Evolutionary conservation across 805 yeast genomes (phyloP).

Genomic region (Candida wancherniae): DNA sequence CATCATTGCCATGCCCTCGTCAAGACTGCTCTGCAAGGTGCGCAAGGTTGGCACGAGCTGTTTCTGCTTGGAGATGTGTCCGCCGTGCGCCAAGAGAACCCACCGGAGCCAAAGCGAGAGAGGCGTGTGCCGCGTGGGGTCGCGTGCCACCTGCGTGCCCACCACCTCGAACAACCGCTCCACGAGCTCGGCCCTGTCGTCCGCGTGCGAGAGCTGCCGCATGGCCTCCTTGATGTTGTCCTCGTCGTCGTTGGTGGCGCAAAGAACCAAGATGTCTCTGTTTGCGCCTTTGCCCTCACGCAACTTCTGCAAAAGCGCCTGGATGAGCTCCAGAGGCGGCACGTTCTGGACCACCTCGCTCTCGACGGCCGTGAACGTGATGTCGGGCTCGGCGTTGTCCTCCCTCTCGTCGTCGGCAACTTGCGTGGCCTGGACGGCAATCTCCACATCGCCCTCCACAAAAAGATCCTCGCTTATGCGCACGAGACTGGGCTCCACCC

Average conservation of each 20-base stretch:
- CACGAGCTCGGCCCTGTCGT: constrained; percentile 20
- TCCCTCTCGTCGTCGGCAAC: constrained; percentile 14
- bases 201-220: constrained; percentile 29
- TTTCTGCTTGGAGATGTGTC: constrained; percentile 49
- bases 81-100: constrained; percentile 67
- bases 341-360: constrained; percentile 22
- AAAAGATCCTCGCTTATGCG: constrained; percentile 12
- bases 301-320: constrained; percentile 16
- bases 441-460: constrained; percentile 14
- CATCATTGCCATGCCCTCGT: constrained; percentile 51
- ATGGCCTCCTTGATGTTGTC: constrained; percentile 27
- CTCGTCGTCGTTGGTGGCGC: constrained; percentile 28
- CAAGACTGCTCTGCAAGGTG: constrained; percentile 52
- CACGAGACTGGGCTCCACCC: constrained; percentile 24
- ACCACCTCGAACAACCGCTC: constrained; percentile 25
- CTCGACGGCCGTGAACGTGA: constrained; percentile 18
- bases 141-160: constrained; percentile 23
- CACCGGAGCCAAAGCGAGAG: constrained; percentile 72
- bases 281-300: constrained; percentile 5
- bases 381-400: constrained; percentile 7
- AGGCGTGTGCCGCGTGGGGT: constrained; percentile 24
- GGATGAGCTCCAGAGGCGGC: constrained; percentile 19
- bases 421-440: constrained; percentile 26
- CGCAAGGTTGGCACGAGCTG: constrained; percentile 53
- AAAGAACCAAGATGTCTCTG: constrained; percentile 20